phyloP scores from a whole-genome alignment of 1,284 basidiomycete genomes.

The Hypsizygus ulmarius region DNA sequence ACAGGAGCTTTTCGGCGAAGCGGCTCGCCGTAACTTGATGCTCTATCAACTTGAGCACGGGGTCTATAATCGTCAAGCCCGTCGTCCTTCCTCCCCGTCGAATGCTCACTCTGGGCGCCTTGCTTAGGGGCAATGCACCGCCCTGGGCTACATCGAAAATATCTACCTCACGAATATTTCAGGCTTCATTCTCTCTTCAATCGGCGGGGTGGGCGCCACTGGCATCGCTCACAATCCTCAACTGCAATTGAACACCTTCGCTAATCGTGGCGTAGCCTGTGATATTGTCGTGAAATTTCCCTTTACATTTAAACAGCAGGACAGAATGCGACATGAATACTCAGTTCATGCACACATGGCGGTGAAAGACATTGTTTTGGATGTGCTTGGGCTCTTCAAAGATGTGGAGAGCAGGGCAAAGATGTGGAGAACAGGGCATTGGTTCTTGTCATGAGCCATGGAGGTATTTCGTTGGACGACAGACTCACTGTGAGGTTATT shows the following conservation, averaged over 20 bases:
- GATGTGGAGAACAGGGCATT: not conserved
- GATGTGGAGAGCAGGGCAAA: not conserved
- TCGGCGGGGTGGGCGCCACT: no score
- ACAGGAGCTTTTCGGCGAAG: conserved; percentile 1
- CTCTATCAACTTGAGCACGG: conserved; percentile 8
- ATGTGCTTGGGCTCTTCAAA: conserved; percentile 10
- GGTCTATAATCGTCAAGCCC: conserved; percentile 11
- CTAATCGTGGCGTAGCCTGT: no score
- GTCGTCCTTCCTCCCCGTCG: conserved; percentile 9
- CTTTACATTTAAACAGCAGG: conserved; percentile 4
- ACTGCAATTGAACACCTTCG: no score
- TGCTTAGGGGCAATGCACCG: no score
- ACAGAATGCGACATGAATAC: conserved; percentile 9
- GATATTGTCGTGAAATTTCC: conserved; percentile 11
- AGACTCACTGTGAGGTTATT: no score
- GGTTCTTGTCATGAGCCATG: no score
- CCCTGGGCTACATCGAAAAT: not conserved
- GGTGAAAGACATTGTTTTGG: conserved; percentile 6
- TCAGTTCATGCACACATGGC: conserved; percentile 6
- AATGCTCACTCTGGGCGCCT: not conserved
- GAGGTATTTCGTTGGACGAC: no score
- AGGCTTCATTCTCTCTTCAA: not conserved
- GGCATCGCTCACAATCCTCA: no score
- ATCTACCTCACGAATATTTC: conserved; percentile 7
- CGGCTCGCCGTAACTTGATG: not conserved